A percentile compares a stretch with the other conserved stretches of the same genome.
These are phyloP conservation scores for Toxicodendron radicans DNA, from an alignment of 345 rosid genomes.

Conservation along the genomic window DNA sequence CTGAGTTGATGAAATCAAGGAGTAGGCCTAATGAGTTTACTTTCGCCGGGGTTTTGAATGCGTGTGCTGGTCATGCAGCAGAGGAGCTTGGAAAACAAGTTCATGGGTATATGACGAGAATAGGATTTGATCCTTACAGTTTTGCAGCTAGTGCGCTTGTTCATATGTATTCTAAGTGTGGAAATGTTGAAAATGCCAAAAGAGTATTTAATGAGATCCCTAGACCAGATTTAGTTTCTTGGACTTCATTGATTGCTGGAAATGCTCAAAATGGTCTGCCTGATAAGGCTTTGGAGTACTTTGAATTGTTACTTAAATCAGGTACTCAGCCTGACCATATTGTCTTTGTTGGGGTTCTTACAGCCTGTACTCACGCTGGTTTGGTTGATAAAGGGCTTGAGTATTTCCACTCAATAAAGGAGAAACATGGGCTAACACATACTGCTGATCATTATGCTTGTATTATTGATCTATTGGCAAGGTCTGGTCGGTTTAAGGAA, in stretches of 20 bases:
- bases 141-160: constrained; percentile 83
- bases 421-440: constrained; percentile 53
- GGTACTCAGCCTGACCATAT: constrained; percentile 72
- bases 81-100: constrained; percentile 81
- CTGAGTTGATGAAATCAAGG: constrained; percentile 50
- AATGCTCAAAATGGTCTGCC: constrained; percentile 81
- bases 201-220: constrained; percentile 53
- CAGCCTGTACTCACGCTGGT: constrained; percentile 86
- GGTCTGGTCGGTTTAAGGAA: constrained; percentile 61
- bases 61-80: constrained; percentile 58
- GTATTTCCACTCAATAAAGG: constrained; percentile 61
- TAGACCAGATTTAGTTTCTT: constrained; percentile 64
- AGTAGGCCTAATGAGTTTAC: constrained; percentile 74
- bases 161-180: constrained; percentile 87
- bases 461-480: constrained; percentile 71
- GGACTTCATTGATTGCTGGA: constrained; percentile 79
- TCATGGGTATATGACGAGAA: constrained; percentile 74
- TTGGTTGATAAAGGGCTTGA: constrained; percentile 71
- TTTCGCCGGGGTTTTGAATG: constrained; percentile 75
- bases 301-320: constrained; percentile 59
- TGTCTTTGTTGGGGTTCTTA: constrained; percentile 78
- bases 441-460: constrained; percentile 88
- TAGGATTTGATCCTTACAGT: constrained; percentile 57
- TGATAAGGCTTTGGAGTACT: constrained; percentile 56
- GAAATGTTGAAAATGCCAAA: constrained; percentile 63